phyloP scores from a whole-genome alignment of 176 grass and related monocot genomes.

The Chrysopogon serrulatus region DNA sequence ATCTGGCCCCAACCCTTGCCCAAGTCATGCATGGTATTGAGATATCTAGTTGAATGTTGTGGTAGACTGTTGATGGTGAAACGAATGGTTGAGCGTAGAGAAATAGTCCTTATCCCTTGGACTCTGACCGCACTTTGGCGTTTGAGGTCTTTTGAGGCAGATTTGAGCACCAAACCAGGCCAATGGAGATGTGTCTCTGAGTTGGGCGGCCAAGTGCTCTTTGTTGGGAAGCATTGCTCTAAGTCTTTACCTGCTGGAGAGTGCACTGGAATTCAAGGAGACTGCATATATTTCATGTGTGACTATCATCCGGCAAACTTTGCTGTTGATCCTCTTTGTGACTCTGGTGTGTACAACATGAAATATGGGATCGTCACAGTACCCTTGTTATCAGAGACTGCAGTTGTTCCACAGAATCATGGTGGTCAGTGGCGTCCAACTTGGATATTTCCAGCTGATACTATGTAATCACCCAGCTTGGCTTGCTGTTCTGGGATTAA shows the following conservation, averaged over 20 bases:
- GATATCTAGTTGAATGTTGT: neutral
- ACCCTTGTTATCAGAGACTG: neutral
- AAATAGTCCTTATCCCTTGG: accelerated
- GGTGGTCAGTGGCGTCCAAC: neutral
- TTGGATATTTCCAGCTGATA: neutral
- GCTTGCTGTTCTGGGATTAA: neutral
- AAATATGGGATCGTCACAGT: neutral
- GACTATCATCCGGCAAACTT: neutral
- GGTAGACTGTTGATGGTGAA: neutral
- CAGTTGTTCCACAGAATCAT: neutral
- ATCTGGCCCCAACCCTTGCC: neutral
- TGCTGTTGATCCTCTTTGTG: neutral
- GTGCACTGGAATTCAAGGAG: neutral
- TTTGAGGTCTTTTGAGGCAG: neutral
- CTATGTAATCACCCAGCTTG: neutral
- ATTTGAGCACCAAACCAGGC: neutral
- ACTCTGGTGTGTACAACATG: neutral
- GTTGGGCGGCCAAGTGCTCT: neutral
- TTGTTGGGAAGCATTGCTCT: neutral
- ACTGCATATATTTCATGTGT: slow-evolving; percentile 10
- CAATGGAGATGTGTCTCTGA: neutral
- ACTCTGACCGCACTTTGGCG: neutral
- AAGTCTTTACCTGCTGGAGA: neutral
- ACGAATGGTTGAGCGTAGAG: neutral
- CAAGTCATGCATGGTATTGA: too few relatives aligned